Evolutionary conservation across 2,329 filamentous ascomycete genomes (phyloP), one percentile per base, ranked within the genome.

Genomic region (Tricladium varicosporioides): DNA sequence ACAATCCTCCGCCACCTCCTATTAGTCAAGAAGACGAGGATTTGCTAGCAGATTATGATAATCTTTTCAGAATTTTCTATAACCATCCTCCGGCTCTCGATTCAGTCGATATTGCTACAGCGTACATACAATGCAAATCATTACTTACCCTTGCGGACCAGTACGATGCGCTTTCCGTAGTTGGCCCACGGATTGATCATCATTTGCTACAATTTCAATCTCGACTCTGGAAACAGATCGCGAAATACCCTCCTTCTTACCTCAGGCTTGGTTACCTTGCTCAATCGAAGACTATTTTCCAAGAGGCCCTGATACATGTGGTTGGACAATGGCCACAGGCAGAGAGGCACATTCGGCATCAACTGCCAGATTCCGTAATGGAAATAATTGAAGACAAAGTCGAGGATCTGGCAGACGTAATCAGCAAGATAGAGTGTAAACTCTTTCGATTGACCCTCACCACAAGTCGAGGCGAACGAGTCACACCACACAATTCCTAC

Each of bases 331-430:
- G 93, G 93, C 92, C 93, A 0, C 78, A 84, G 0, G 91, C 88
- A 14, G 84, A 92, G 65, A 83, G 88, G 22, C 90, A 90, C 65
- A 82, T 97, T 36, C 85, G 90, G 43, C 74, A 76, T 56, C 80
- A 87, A 31, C 79, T 96, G 43, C 89, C 92, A 0, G 83, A 87
- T 22, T 72, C 82, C 0, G 91, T 97, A 0, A 78, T 97, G 9
- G 92, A 97, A 64, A 80, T 97, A 36, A 95, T 97, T 60, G 91
- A 96, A 72, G 92, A 97, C 74, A 97, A 97, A 73, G 91, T 94
- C 5, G 91, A 96, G 65, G 92, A 97, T 72, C 79, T 97, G 15
- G 88, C 92, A 61, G 92, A 97, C 67, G 80, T 86, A 7, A 90
- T 96, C 60, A 82, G 85, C 36, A 86, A 88, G 27, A 82, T 94